Percentiles rank a stretch among this genome's conserved stretches.
Evolutionary conservation across 2,329 filamentous ascomycete genomes (phyloP).

Genomic region (Mycocentrospora acerina): DNA sequence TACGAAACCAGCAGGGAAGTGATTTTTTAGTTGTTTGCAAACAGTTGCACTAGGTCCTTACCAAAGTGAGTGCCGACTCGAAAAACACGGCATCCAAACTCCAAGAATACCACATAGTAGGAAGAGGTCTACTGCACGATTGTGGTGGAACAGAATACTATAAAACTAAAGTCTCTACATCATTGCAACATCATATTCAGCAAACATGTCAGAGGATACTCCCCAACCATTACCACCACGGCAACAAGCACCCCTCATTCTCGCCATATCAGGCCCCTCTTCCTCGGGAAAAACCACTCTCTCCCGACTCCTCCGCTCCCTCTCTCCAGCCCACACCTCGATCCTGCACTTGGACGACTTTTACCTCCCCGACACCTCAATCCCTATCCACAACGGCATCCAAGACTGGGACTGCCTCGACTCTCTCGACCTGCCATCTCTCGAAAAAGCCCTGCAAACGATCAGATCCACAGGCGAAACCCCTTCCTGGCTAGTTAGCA

Average conservation of each 20-base stretch:
- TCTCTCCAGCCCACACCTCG: slow-evolving; percentile 62
- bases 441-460: slow-evolving; percentile 67
- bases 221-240: too few species aligned
- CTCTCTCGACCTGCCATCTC: slow-evolving; percentile 69
- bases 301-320: slow-evolving; percentile 76
- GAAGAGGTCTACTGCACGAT: too few species aligned
- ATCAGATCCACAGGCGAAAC: slow-evolving; percentile 69
- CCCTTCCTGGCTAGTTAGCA: slow-evolving; percentile 50
- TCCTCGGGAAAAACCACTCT: slow-evolving; percentile 95
- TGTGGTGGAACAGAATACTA: too few species aligned
- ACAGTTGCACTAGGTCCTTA: too few species aligned
- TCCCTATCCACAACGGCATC: slow-evolving; percentile 55
- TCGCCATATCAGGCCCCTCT: slow-evolving; percentile 86
- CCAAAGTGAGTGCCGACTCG: too few species aligned
- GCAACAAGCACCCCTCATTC: slow-evolving; percentile 54
- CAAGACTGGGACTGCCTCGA: slow-evolving; percentile 91
- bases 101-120: too few species aligned
- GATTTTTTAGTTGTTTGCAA: too few species aligned
- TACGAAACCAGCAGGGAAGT: too few species aligned
- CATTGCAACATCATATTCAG: background rate
- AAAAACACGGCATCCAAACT: too few species aligned
- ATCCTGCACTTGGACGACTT: slow-evolving; percentile 97
- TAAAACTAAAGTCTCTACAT: background rate
- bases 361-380: slow-evolving; percentile 77
- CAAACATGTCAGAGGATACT: slow-evolving; percentile 1